A percentile compares a stretch with the other conserved stretches of the same genome.
Conservation (phyloP, 108 stramenopile species). For the Fragilaria crotonensis region DNA sequence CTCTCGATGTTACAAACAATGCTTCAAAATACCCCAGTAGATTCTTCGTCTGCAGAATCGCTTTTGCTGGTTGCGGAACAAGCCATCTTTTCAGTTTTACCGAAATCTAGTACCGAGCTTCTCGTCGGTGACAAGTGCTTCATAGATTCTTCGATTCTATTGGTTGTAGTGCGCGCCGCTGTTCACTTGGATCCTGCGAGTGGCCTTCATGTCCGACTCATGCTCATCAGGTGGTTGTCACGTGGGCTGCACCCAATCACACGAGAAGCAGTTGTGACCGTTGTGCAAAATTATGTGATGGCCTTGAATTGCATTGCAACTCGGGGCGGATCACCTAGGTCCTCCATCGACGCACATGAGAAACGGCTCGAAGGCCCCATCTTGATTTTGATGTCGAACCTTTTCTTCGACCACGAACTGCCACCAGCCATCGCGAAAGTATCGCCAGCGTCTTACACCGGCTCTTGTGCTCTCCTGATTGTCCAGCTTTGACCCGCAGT, state of each 20-base stretch:
- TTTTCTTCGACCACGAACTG: constrained; percentile 4
- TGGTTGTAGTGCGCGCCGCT: background rate
- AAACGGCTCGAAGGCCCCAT: background rate
- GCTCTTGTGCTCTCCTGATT: background rate
- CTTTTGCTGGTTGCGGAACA: background rate
- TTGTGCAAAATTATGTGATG: background rate
- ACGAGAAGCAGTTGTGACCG: constrained; percentile 1
- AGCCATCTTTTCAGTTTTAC: background rate
- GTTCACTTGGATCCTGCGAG: background rate
- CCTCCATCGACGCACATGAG: background rate
- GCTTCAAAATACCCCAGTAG: background rate
- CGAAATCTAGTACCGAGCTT: background rate
- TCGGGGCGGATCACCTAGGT: background rate
- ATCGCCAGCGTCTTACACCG: constrained; percentile 4
- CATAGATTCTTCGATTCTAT: background rate
- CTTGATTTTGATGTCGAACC: background rate
- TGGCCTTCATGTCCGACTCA: background rate
- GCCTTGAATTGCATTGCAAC: background rate
- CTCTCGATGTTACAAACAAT: background rate
- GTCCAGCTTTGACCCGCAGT: background rate
- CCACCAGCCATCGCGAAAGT: constrained; percentile 1
- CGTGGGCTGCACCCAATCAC: constrained; percentile 2
- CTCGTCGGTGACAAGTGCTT: background rate
- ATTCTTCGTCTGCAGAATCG: background rate
- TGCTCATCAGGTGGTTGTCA: constrained; percentile 1